A percentile compares a stretch with the other conserved stretches of the same genome.
Evolutionary conservation across 805 yeast species (phyloP).

Genomic region (Kockiozyma suomiensis): DNA sequence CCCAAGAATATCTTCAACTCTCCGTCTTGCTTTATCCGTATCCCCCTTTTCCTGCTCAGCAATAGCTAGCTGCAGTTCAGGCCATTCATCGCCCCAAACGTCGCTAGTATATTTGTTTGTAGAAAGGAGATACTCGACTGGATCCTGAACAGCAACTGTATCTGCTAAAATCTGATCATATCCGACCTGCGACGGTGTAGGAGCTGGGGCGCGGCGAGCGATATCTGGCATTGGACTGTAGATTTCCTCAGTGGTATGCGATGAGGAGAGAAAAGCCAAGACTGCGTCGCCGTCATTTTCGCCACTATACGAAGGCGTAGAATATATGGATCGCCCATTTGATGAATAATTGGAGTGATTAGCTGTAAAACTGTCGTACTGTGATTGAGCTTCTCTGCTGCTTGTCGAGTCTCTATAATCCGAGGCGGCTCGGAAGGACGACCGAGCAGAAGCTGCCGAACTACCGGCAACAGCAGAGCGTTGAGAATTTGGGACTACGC

Average conservation of each 20-base stretch:
- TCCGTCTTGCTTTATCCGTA: conserved; percentile 13
- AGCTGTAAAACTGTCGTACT: background rate
- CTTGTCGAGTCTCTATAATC: background rate
- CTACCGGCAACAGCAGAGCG: background rate
- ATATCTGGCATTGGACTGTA: conserved; percentile 15
- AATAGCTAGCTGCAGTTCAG: conserved; percentile 19
- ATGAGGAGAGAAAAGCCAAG: conserved; percentile 19
- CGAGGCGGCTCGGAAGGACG: background rate
- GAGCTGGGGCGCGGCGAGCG: conserved; percentile 4
- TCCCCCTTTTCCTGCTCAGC: conserved; percentile 19
- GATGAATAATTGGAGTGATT: background rate
- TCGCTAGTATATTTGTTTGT: conserved; percentile 28
- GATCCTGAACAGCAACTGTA: conserved; percentile 20
- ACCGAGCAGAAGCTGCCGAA: background rate
- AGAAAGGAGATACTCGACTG: conserved; percentile 29
- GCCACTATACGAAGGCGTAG: background rate
- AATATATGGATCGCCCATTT: background rate
- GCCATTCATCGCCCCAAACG: conserved; percentile 34
- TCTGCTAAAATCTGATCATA: conserved; percentile 19
- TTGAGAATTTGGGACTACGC: background rate
- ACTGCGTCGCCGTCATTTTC: conserved; percentile 28
- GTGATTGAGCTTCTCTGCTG: background rate
- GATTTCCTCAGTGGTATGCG: conserved; percentile 15
- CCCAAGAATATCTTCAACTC: conserved; percentile 12
- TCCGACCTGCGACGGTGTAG: conserved; percentile 17